phyloP scores from a whole-genome alignment of 1,284 basidiomycete species.

The Pholiota adiposa region DNA sequence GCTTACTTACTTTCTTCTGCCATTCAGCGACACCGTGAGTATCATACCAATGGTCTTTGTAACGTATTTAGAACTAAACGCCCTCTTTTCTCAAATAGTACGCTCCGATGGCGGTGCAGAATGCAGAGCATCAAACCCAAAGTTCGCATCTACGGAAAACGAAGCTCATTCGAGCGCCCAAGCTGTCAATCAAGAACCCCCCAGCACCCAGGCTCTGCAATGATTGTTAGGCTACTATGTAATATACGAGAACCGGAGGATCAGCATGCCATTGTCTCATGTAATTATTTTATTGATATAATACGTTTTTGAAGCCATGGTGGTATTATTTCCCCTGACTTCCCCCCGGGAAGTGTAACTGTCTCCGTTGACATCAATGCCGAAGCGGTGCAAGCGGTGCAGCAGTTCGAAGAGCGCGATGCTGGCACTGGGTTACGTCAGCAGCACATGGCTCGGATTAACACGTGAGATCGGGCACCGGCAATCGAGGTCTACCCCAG shows the following conservation, averaged over 20 bases:
- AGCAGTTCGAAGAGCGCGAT: conserved; percentile 1
- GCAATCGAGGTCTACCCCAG: conserved; percentile 17
- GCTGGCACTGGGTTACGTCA: neutral
- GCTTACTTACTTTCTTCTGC: conserved; percentile 8
- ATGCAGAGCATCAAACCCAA: conserved; percentile 55
- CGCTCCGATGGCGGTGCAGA: conserved; percentile 83
- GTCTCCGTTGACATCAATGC: conserved; percentile 6
- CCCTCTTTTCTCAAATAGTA: conserved; percentile 47
- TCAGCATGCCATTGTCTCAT: conserved; percentile 13
- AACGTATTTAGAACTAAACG: conserved; percentile 23
- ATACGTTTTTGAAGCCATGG: conserved; percentile 13
- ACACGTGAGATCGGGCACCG: conserved; percentile 26
- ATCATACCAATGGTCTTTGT: conserved; percentile 5
- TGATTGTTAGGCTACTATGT: conserved; percentile 14
- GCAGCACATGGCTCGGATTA: conserved; percentile 8
- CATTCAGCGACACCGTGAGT: conserved; percentile 54
- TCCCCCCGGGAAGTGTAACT: conserved; percentile 4
- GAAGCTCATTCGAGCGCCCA: conserved; percentile 16
- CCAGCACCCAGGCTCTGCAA: conserved; percentile 3
- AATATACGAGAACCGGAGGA: conserved; percentile 12
- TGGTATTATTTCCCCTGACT: neutral
- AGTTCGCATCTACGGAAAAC: conserved; percentile 31
- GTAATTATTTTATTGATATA: conserved; percentile 30
- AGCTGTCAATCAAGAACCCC: conserved; percentile 18
- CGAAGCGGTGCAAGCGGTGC: conserved; percentile 15